Evolutionary conservation across 2,329 filamentous ascomycete species (phyloP).

Genomic region (Paraphaeosphaeria sporulosa): DNA sequence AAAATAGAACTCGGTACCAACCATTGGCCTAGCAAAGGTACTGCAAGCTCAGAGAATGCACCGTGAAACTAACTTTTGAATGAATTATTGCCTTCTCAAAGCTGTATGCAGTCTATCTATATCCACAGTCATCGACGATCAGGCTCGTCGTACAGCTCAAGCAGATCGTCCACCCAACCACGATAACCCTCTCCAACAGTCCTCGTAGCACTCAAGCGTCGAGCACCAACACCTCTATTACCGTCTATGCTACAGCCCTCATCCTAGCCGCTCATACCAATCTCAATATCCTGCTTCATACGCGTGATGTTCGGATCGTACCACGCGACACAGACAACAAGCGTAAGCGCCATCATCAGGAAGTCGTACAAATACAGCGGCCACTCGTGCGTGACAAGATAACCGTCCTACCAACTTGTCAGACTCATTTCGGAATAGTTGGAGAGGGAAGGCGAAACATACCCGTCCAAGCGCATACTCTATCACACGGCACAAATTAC

Average conservation of each 20-base stretch:
- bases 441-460: neutral
- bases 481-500: constrained; percentile 55
- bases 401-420: constrained; percentile 20
- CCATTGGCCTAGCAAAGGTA: neutral
- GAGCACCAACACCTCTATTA: neutral
- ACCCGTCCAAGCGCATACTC: constrained; percentile 49
- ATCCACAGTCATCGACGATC: neutral
- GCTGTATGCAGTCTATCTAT: neutral
- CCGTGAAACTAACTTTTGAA: neutral
- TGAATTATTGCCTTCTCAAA: neutral
- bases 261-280: constrained; percentile 7
- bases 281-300: constrained; percentile 10
- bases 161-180: constrained; percentile 1
- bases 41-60: neutral
- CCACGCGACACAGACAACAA: constrained; percentile 21
- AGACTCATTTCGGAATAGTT: too few species aligned
- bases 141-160: neutral
- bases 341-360: constrained; percentile 21
- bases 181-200: neutral
- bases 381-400: constrained; percentile 24
- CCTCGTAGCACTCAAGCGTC: neutral
- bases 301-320: constrained; percentile 28
- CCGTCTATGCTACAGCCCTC: neutral
- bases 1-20: too few species aligned
- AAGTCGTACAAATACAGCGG: constrained; percentile 26